phyloP scores from a whole-genome alignment of 2,329 filamentous ascomycete species.

The Colletotrichum magnum region DNA sequence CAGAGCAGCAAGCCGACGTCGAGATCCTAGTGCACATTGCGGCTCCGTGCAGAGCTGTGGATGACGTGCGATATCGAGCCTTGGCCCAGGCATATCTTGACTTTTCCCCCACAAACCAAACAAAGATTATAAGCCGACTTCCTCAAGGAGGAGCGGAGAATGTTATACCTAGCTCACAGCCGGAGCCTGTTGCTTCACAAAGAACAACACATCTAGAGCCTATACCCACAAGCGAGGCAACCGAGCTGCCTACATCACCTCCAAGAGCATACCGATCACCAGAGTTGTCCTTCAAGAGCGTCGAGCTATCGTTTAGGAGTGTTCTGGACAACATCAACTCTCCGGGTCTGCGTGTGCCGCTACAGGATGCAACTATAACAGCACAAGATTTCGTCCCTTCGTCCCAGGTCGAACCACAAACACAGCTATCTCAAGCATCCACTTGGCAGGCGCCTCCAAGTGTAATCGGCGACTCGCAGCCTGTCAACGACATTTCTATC shows the following conservation, averaged over 20 bases:
- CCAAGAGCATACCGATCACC: not conserved
- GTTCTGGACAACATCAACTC: slow-evolving; percentile 59
- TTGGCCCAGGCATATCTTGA: slow-evolving; percentile 66
- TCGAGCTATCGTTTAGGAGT: slow-evolving; percentile 60
- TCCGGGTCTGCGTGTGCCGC: slow-evolving; percentile 44
- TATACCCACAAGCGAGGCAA: slow-evolving; percentile 27
- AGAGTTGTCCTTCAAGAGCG: slow-evolving; percentile 43
- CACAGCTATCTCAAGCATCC: slow-evolving; percentile 37
- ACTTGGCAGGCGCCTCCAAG: slow-evolving; percentile 62
- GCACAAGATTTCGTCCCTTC: slow-evolving; percentile 20
- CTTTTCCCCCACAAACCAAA: slow-evolving; percentile 54
- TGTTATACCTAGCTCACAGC: slow-evolving; percentile 22
- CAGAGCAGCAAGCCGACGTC: slow-evolving; percentile 47
- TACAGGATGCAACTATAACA: not conserved
- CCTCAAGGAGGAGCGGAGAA: not conserved
- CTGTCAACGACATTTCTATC: slow-evolving; percentile 50
- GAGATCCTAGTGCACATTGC: slow-evolving; percentile 71
- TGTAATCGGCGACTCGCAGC: slow-evolving; percentile 69
- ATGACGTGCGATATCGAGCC: slow-evolving; percentile 65
- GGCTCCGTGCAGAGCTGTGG: slow-evolving; percentile 62
- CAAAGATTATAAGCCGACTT: slow-evolving; percentile 8
- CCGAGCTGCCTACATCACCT: slow-evolving; percentile 26
- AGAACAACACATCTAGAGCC: slow-evolving; percentile 26
- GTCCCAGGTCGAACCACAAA: slow-evolving; percentile 12
- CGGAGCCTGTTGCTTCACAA: slow-evolving; percentile 11